A percentile compares a stretch with the other conserved stretches of the same genome.
Conservation (phyloP, 2,329 filamentous ascomycete genomes). For the Claviceps sp. region DNA sequence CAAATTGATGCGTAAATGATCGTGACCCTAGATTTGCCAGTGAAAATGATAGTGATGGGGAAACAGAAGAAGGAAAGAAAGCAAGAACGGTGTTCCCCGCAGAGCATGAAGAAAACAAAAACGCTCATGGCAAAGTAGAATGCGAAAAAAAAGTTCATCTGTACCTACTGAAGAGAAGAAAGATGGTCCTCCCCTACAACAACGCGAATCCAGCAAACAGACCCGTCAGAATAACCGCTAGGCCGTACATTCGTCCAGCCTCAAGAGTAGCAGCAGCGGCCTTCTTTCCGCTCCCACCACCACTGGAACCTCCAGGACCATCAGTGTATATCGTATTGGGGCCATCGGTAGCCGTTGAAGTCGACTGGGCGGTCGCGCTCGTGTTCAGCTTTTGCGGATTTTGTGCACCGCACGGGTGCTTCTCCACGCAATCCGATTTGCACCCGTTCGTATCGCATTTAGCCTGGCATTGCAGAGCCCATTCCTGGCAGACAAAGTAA, state of each 20-base stretch:
- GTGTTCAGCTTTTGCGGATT: conserved; percentile 24
- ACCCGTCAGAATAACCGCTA: conserved; percentile 24
- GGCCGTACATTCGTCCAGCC: conserved; percentile 23
- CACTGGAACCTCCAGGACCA: conserved; percentile 6
- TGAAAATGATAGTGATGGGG: not conserved
- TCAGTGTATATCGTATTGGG: conserved; percentile 9
- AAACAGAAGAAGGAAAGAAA: not conserved
- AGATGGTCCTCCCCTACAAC: conserved; percentile 14
- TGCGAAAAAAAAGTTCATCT: not conserved
- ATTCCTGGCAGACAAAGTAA: conserved; percentile 62
- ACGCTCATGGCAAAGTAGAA: not conserved
- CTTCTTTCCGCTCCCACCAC: conserved; percentile 12
- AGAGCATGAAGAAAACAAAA: not conserved
- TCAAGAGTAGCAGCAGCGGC: conserved; percentile 19
- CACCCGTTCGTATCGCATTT: conserved; percentile 62
- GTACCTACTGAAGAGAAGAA: not conserved
- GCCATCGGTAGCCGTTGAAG: conserved; percentile 25
- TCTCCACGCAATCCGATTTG: conserved; percentile 14
- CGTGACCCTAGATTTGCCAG: not conserved
- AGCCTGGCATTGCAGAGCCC: conserved; percentile 58
- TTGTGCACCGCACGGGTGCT: conserved; percentile 5
- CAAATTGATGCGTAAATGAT: not conserved
- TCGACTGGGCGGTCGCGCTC: conserved; percentile 18
- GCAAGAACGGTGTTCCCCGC: not conserved
- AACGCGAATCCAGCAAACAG: conserved; percentile 28